Conservation (phyloP, 768 basidiomycete species). For the Boletus huronensis region DNA sequence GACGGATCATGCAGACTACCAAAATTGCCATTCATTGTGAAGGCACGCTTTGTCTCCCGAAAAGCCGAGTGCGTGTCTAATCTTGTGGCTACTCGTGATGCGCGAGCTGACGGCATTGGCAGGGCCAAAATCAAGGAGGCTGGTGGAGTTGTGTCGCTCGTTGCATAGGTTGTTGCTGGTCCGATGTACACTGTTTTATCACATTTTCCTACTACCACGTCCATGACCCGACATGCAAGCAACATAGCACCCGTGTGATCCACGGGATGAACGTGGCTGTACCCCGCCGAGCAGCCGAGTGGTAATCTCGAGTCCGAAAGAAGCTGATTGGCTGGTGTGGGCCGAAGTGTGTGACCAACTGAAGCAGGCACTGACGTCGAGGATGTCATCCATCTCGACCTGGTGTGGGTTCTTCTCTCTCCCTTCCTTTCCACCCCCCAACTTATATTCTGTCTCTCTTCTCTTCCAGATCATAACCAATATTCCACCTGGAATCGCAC, state of each 20-base stretch:
- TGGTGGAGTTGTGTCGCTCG: conserved; percentile 88
- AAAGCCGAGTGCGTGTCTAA: conserved; percentile 65
- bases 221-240: not conserved
- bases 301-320: not conserved
- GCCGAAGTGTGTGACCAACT: not conserved
- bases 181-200: conserved; percentile 23
- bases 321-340: not conserved
- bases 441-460: not conserved
- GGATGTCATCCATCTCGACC: conserved; percentile 32
- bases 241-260: not conserved
- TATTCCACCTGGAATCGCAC: conserved; percentile 60
- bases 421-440: not conserved
- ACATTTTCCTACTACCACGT: not conserved
- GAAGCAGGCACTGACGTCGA: conserved; percentile 6
- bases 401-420: conserved; percentile 35
- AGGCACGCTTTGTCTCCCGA: conserved; percentile 91
- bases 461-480: conserved; percentile 42
- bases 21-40: conserved; percentile 92
- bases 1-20: conserved; percentile 55
- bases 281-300: conserved; percentile 4
- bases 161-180: conserved; percentile 56
- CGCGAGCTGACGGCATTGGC: conserved; percentile 13
- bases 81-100: conserved; percentile 14
- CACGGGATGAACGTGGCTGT: not conserved
- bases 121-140: conserved; percentile 86